Evolutionary conservation across 305 asterid genomes (phyloP).

Genomic region (Caryopteris hybrid): DNA sequence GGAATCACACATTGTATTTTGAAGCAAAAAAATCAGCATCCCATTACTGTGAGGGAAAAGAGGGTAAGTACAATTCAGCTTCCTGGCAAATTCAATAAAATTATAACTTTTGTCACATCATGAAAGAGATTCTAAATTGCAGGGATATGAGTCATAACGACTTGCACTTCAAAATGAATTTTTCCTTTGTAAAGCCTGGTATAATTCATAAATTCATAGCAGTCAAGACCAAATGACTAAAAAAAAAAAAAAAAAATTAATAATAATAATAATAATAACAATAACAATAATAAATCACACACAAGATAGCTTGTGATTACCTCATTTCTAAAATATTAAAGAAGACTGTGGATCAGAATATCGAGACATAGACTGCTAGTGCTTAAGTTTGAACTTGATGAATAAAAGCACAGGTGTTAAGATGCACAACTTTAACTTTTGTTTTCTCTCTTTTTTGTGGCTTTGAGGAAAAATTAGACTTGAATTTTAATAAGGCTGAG

Average conservation of each 20-base stretch:
- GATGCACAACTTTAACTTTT: background rate
- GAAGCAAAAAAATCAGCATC: conserved; percentile 10
- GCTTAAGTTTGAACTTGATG: background rate
- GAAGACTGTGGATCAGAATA: background rate
- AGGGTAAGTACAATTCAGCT: background rate
- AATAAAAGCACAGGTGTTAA: background rate
- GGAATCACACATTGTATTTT: conserved; percentile 1
- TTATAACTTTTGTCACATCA: background rate
- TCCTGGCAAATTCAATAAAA: background rate
- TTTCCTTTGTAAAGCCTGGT: background rate
- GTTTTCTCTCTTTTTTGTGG: too few species aligned
- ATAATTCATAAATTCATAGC: background rate
- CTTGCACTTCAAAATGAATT: too few species aligned
- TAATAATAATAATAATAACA: too few species aligned
- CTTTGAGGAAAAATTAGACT: background rate
- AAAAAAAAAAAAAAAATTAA: too few species aligned
- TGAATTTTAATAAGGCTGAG: background rate
- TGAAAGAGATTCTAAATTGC: background rate
- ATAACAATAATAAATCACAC: background rate
- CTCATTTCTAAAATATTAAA: background rate
- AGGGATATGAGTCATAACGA: too few species aligned
- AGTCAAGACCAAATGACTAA: background rate
- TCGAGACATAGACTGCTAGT: conserved; percentile 10
- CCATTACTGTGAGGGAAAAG: background rate
- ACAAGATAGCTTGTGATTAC: background rate